phyloP scores from a whole-genome alignment of 1,139 yeast species.

The Saccharomyces hybrid region DNA sequence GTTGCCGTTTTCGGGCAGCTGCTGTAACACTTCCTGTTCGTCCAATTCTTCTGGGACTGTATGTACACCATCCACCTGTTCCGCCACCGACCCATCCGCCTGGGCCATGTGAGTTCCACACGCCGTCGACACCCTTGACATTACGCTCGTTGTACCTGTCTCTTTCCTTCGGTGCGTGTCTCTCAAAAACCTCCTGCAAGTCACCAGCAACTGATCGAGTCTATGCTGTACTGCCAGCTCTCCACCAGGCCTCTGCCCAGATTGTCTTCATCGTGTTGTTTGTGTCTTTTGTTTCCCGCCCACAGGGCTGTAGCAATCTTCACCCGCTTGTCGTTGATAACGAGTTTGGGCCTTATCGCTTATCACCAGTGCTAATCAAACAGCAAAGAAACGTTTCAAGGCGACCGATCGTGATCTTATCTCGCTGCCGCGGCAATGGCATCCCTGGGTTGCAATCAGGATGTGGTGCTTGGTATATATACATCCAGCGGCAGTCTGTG shows the following conservation, averaged over 20 bases:
- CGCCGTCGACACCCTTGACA: neutral
- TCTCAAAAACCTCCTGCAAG: neutral
- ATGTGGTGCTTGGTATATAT: neutral
- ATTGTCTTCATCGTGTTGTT: neutral
- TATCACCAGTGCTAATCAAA: neutral
- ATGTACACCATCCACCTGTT: neutral
- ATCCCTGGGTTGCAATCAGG: neutral
- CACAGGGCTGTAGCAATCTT: conserved; percentile 1
- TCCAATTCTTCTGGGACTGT: neutral
- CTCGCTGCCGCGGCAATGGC: neutral
- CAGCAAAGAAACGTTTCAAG: neutral
- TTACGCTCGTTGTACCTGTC: neutral
- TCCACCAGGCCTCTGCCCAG: neutral
- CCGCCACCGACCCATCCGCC: neutral
- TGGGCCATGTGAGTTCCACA: neutral
- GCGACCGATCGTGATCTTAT: neutral
- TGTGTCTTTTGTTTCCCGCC: neutral
- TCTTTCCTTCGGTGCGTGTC: neutral
- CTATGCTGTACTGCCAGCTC: neutral
- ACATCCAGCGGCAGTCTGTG: neutral
- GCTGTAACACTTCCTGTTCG: neutral
- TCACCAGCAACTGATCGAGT: neutral
- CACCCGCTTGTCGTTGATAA: conserved; percentile 1
- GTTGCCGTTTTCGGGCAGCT: neutral
- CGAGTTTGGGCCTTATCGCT: neutral